Conservation (phyloP, 2,329 filamentous ascomycete genomes). For the Penicillium olsonii region DNA sequence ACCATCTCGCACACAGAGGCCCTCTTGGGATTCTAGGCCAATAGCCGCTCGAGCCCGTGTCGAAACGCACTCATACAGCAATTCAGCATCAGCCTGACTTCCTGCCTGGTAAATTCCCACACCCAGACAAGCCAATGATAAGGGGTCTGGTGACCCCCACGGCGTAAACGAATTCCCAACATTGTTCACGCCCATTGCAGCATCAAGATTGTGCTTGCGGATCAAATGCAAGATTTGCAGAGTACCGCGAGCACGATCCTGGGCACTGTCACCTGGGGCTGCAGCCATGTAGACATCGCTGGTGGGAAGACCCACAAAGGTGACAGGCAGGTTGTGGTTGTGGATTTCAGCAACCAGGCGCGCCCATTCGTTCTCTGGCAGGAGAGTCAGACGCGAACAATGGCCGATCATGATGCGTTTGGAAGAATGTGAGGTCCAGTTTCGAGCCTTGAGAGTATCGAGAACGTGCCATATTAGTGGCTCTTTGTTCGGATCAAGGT, state of each 20-base stretch:
- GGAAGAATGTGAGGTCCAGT: constrained; percentile 51
- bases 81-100: constrained; percentile 58
- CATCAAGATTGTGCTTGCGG: constrained; percentile 57
- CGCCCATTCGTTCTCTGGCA: constrained; percentile 53
- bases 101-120: constrained; percentile 70
- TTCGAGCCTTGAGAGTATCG: constrained; percentile 48
- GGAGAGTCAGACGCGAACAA: constrained; percentile 66
- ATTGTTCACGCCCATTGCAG: constrained; percentile 68
- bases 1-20: constrained; percentile 13
- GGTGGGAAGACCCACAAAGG: constrained; percentile 69
- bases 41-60: constrained; percentile 43
- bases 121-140: constrained; percentile 62
- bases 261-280: constrained; percentile 30
- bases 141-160: constrained; percentile 66
- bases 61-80: constrained; percentile 59
- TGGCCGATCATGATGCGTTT: constrained; percentile 65
- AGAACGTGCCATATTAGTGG: constrained; percentile 59
- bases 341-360: constrained; percentile 52
- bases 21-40: constrained; percentile 21
- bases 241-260: constrained; percentile 57
- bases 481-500: constrained; percentile 54
- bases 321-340: constrained; percentile 55
- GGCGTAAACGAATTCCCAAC: constrained; percentile 76
- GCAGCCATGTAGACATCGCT: constrained; percentile 75
- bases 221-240: constrained; percentile 64